Evolutionary conservation across 352 stramenopile genomes (phyloP), one percentile per base, ranked within the genome.

Genomic region (Pythium aquatile): DNA sequence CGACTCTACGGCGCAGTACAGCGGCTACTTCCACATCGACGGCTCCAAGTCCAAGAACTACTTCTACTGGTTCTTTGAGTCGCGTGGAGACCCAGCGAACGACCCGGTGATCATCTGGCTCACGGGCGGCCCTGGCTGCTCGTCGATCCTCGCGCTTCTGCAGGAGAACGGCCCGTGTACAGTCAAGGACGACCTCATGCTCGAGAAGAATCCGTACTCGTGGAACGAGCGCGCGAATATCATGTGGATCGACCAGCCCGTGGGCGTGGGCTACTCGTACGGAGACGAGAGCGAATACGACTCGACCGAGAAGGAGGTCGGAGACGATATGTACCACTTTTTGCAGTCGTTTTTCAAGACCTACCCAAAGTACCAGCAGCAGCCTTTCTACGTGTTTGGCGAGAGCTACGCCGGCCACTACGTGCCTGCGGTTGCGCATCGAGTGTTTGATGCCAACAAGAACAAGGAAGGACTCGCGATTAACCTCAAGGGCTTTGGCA

Each of bases 21-120:
- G 81, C 57, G 87, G 87, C 35, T 96, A 94, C 78, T 93, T 96
- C 65, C 86, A 91, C 61, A 88, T 96, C 68, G 65, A 76, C 20
- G 79, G 81, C 28, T 88, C 78, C 65, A 83, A 88, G 73, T 85
- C 74, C 47, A 98, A 98, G 77, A 90, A 98, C 72, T 96, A 98
- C 68, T 99, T 99, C 65, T 98, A 97, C 77, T 98, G 94, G 92
- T 97, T 98, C 75, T 98, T 98, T 68, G 94, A 98, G 76, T 96
- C 87, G 29, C 84, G 89, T 42, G 77, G 81, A 7, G 64, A 77
- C 51, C 90, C 93, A 0, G 65, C 72, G n/a, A 95, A 63, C 11
- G 96, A 97, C 68, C 97, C 97, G 0, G 70, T 99, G 37, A 80
- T 99, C 48, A 85, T 99, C 17, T 99, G 97, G 97, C 85, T 99